Percentiles rank a stretch among this genome's conserved stretches.
Conservation (phyloP, 208 protist genomes). For the Kentomonas sorsogonicus region DNA sequence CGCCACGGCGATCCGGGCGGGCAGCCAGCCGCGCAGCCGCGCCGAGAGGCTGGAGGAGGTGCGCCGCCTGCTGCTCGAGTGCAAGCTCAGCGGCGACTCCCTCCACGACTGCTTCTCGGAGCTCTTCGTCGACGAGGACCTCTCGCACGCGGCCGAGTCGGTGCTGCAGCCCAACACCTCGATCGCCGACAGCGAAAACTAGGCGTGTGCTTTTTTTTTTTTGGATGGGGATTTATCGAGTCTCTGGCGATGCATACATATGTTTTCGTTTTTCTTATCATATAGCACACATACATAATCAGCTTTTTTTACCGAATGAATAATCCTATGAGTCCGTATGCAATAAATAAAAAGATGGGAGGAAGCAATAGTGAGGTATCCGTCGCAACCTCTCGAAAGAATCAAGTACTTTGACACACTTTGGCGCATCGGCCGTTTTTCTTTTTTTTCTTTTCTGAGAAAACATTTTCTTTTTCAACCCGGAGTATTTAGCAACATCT, state of each 20-base stretch:
- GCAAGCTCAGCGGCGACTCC: constrained; percentile 9
- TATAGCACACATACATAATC: too few relatives aligned
- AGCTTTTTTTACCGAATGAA: too few relatives aligned
- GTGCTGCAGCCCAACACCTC: constrained; percentile 9
- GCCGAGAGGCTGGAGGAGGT: constrained; percentile 11
- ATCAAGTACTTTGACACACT: constrained; percentile 5
- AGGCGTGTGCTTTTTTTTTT: too few relatives aligned
- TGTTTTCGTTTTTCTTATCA: constrained; percentile 16
- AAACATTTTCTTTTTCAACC: neutral
- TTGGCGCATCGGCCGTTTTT: neutral
- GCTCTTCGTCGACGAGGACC: constrained; percentile 40
- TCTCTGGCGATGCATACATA: constrained; percentile 6
- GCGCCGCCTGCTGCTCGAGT: constrained; percentile 16
- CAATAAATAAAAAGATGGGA: too few relatives aligned
- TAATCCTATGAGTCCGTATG: too few relatives aligned
- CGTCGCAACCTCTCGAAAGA: too few relatives aligned
- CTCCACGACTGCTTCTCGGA: constrained; percentile 36
- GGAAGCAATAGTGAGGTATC: too few relatives aligned
- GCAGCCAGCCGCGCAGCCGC: too few relatives aligned
- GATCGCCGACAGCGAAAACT: neutral
- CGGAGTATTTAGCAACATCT: neutral
- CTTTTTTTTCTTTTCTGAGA: constrained; percentile 7
- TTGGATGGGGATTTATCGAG: too few relatives aligned
- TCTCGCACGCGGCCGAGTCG: constrained; percentile 21
- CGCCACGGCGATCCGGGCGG: too few relatives aligned